Base-by-base conservation (phyloP, 2,329 filamentous ascomycete species). In the Aspergillus sp. region DNA sequence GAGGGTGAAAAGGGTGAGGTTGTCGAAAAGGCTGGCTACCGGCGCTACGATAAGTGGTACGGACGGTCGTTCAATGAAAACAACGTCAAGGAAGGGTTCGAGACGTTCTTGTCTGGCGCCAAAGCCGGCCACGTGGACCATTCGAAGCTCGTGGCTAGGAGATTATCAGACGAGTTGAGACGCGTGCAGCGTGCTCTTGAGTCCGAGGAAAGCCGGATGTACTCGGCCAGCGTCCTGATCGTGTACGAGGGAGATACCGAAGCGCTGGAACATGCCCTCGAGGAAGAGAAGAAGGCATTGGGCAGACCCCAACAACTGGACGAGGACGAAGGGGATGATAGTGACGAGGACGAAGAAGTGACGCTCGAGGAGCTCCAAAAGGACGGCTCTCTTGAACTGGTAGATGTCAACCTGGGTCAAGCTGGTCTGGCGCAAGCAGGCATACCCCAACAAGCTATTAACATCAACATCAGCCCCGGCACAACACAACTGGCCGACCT, bases 1-100 rank as follows among this genome's bases (percentile, higher is more conserved):
- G 73, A 79, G 26, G 72, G 79, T 42, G 59, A 53, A 12, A 66
- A 65, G 44, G 60, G 63, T 7, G 57, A 68, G 46, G 59, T 69
- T 8, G 66, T 76, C 45, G 71, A 74, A 44, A 69, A 71, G 29
- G 72, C 73, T 30, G 72, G 73, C 7, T 82, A 79, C 58, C 75
- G 74, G 57, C 73, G 76, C 9, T 85, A 81, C 60, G 80, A 83
- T 61, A 85, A 83, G 59, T 74, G 78, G 67, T 85, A 84, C 53
- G 82, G 82, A 3, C 74, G 81, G 29, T 73, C 74, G 1, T 80
- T 84, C 61, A 73, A 61, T 7, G 70, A 71, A 0, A 66, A 76
- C 2, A 80, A 76, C 51, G 74, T 84, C 9, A 69, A 72, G 19
- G 69, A 77, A 29, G 81, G 76, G 0, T 81, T 85, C 49, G 68